Evolutionary conservation across 176 grass and related monocot genomes (phyloP), one percentile per base, ranked within the genome.

Genomic region (Alopecurus myosuroides): DNA sequence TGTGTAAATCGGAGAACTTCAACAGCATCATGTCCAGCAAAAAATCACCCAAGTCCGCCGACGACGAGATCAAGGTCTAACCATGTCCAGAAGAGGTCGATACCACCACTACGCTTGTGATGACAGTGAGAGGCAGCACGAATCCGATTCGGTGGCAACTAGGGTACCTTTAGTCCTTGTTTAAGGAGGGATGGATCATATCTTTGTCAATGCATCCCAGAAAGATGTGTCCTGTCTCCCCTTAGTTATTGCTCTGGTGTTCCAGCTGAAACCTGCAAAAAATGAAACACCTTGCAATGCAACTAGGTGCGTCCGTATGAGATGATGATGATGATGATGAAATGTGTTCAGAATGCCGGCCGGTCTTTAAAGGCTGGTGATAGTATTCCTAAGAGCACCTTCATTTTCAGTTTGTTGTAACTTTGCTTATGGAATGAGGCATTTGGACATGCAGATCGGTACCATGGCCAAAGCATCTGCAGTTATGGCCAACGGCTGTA

Each of bases 1-100:
- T 98, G 1, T 90, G 89, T 51, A 95, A 92, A 81, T 94, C 95
- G 9, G 91, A 95, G 7, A 93, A 88, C 45, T 95, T 94, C 77
- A 78, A 90, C 34, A 86, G 55, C 64, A 82, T 94, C 48, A 89
- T 92, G 74, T 83, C 93, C 3, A 81, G 68, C 66, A 86, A 89
- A 48, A 95, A 90, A 70, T 88, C 78, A 4, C 87, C 48, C 6
- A 91, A 92, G 75, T 81, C 85, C 0, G 31, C 68, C 18, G 87
- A 94, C 49, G 57, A 89, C 52, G 89, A 94, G 45, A 79, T 86
- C 14, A 86, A 92, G 67, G 80, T 88, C 56, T 91, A 63, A 71
- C 14, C 9, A 41, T 75, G 30, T 85, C 26, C 76, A 53, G 46
- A 74, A 44, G 68, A 80, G 82, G 82, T 80, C 23, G 30, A 83